These are phyloP conservation scores for Coniochaeta sp. DNA, from an alignment of 2,329 filamentous ascomycete genomes.

Conservation along the genomic window DNA sequence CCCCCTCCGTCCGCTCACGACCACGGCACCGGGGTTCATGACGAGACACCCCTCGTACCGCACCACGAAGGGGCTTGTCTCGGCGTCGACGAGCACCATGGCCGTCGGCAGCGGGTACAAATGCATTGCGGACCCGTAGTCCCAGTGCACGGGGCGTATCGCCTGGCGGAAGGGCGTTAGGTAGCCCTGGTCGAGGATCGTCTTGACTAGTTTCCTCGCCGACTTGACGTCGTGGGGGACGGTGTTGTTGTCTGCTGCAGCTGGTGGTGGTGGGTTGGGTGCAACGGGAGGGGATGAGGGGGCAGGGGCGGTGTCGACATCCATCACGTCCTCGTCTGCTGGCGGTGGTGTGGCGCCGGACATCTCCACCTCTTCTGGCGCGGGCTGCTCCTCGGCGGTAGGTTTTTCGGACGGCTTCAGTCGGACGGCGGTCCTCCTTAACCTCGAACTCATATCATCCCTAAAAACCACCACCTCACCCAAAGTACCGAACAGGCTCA, in stretches of 20 bases:
- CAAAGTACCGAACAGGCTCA: constrained; percentile 79
- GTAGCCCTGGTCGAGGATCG: constrained; percentile 82
- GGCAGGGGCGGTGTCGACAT: constrained; percentile 20
- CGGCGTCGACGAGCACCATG: constrained; percentile 74
- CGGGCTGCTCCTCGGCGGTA: constrained; percentile 24
- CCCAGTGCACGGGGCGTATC: constrained; percentile 81
- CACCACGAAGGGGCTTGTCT: constrained; percentile 74
- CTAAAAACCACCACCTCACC: constrained; percentile 84
- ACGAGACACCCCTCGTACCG: constrained; percentile 96
- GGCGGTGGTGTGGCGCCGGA: constrained; percentile 17
- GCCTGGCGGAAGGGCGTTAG: constrained; percentile 80
- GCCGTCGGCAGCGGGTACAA: constrained; percentile 85
- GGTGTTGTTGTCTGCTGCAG: constrained; percentile 7
- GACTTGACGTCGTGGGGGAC: constrained; percentile 46
- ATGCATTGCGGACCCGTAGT: constrained; percentile 68
- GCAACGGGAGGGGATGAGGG: not conserved
- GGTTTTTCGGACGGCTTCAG: constrained; percentile 44
- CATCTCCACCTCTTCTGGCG: constrained; percentile 26
- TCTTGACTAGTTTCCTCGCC: constrained; percentile 79
- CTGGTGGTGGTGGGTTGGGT: not conserved
- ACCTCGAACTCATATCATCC: constrained; percentile 70
- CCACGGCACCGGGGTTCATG: constrained; percentile 79
- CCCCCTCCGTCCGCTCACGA: constrained; percentile 61
- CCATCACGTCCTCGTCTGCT: constrained; percentile 26
- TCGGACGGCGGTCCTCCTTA: constrained; percentile 69